Evolutionary conservation across 1,284 basidiomycete species (phyloP).

Genomic region (Pisolithus thermaeus): DNA sequence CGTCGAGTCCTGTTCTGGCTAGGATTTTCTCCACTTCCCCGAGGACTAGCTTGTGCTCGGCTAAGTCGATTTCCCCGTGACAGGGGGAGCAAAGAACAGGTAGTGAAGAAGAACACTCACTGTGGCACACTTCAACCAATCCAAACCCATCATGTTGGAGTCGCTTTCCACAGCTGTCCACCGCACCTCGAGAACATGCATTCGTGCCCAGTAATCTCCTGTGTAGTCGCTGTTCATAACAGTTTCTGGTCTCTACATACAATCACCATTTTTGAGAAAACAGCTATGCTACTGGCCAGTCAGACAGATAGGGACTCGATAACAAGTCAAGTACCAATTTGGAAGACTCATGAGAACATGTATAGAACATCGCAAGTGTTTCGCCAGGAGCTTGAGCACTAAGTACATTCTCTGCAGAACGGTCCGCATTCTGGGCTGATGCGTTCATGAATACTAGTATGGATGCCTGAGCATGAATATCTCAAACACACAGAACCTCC

Average conservation of each 20-base stretch:
- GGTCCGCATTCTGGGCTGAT: too few relatives aligned
- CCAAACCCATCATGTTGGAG: conserved; percentile 75
- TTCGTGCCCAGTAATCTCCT: conserved; percentile 82
- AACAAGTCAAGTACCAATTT: too few relatives aligned
- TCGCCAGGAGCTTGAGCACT: too few relatives aligned
- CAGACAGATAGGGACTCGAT: too few relatives aligned
- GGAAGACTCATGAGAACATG: too few relatives aligned
- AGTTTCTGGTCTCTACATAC: background rate
- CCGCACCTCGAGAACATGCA: conserved; percentile 44
- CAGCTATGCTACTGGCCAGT: too few relatives aligned
- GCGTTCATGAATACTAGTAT: too few relatives aligned
- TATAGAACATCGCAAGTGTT: too few relatives aligned
- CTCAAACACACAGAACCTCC: too few relatives aligned
- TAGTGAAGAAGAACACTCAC: conserved; percentile 31
- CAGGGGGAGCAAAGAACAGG: background rate
- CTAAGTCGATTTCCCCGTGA: conserved; percentile 28
- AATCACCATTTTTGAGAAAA: too few relatives aligned
- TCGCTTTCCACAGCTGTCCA: conserved; percentile 73
- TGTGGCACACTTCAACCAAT: conserved; percentile 63
- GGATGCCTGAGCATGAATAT: too few relatives aligned
- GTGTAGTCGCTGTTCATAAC: background rate
- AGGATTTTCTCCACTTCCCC: conserved; percentile 82
- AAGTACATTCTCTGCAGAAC: too few relatives aligned
- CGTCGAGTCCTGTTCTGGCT: conserved; percentile 81
- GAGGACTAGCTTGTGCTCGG: conserved; percentile 71